Conservation (phyloP, 108 stramenopile species). For the Nitzschia sp. region DNA sequence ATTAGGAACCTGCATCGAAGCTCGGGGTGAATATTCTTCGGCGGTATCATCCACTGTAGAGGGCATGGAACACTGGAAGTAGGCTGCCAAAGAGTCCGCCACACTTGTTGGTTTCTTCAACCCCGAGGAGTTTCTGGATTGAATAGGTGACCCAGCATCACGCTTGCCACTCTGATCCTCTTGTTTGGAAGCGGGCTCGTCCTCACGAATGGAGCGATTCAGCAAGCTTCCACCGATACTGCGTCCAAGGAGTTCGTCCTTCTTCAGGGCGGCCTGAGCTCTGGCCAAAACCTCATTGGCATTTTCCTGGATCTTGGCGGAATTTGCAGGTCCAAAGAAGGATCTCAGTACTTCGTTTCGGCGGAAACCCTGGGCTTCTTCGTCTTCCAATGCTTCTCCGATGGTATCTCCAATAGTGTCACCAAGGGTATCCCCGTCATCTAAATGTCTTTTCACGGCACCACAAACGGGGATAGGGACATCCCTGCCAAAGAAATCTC, state of each 20-base stretch:
- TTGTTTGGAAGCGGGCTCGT: background rate
- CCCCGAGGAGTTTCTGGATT: no score
- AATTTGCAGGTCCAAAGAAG: background rate
- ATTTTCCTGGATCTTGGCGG: background rate
- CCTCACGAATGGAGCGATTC: background rate
- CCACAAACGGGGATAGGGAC: conserved; percentile 29
- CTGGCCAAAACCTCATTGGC: background rate
- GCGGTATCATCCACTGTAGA: background rate
- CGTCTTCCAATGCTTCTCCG: background rate
- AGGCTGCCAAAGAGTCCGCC: background rate
- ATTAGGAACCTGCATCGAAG: conserved; percentile 3
- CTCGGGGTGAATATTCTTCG: background rate
- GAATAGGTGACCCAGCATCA: background rate
- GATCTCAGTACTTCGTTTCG: background rate
- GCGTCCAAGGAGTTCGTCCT: background rate
- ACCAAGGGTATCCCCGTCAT: conserved; percentile 7
- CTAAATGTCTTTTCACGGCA: background rate
- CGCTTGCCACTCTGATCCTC: background rate
- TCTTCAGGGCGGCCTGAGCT: background rate
- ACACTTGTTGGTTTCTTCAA: background rate
- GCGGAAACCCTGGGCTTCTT: background rate
- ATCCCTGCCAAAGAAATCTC: conserved; percentile 23
- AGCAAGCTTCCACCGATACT: background rate
- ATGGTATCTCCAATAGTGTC: background rate
- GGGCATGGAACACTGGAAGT: background rate